Percentiles rank a stretch among this genome's conserved stretches.
Evolutionary conservation across 805 yeast species (phyloP).

Genomic region (Barnettozyma wickerhamii): DNA sequence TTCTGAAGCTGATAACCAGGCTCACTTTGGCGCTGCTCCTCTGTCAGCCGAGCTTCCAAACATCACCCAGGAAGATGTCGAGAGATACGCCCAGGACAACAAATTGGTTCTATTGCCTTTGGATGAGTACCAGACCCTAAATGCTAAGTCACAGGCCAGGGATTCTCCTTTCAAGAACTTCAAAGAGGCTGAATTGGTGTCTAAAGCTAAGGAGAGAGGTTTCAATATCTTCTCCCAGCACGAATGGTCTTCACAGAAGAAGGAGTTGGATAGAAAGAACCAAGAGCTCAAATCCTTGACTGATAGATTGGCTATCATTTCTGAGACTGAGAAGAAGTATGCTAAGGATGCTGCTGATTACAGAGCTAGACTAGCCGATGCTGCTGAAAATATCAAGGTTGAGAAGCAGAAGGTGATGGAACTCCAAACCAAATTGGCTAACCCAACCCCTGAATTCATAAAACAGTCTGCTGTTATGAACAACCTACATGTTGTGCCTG

Average conservation of each 20-base stretch:
- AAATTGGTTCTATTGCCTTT: conserved; percentile 25
- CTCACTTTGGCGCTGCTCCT: conserved; percentile 17
- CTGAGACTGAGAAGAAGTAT: conserved; percentile 19
- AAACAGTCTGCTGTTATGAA: conserved; percentile 24
- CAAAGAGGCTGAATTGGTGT: conserved; percentile 15
- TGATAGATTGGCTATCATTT: conserved; percentile 12
- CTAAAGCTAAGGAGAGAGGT: conserved; percentile 18
- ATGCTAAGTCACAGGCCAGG: conserved; percentile 26
- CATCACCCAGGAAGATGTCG: conserved; percentile 23
- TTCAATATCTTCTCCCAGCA: conserved; percentile 13
- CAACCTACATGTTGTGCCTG: conserved; percentile 21
- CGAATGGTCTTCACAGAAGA: conserved; percentile 8
- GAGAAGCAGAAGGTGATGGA: conserved; percentile 1
- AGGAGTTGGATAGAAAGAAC: not conserved
- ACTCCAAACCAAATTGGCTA: conserved; percentile 11
- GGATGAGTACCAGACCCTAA: conserved; percentile 16
- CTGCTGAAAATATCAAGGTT: conserved; percentile 4
- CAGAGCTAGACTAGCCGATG: conserved; percentile 17
- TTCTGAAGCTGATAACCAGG: conserved; percentile 23
- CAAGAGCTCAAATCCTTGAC: conserved; percentile 6
- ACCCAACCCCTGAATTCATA: conserved; percentile 31
- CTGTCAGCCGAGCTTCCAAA: conserved; percentile 20
- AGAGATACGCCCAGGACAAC: conserved; percentile 28
- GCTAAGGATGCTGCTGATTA: conserved; percentile 21
- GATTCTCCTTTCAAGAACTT: conserved; percentile 18